These are phyloP conservation scores for Penicillium flavigenum DNA, from an alignment of 495 filamentous ascomycete genomes.

Conservation along the genomic window DNA sequence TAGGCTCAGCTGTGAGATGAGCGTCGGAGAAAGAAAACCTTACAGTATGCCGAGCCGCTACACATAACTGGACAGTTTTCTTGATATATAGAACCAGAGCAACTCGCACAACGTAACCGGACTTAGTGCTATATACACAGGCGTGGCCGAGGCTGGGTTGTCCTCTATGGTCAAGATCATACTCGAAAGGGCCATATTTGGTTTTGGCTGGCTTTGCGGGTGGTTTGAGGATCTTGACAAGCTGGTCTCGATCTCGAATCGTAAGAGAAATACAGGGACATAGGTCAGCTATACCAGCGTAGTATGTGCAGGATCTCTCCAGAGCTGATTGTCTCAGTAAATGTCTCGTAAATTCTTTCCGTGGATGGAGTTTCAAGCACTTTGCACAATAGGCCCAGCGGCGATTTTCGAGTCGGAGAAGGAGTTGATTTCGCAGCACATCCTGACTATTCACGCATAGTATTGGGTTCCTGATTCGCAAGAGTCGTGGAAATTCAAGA, in stretches of 20 bases:
- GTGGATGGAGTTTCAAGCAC: slow-evolving; percentile 24
- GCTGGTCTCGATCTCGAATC: no score
- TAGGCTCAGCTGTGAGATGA: no score
- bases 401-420: slow-evolving; percentile 22
- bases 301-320: slow-evolving; percentile 11
- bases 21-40: no score
- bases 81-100: no score
- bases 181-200: slow-evolving; percentile 9
- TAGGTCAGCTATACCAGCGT: slow-evolving; percentile 20
- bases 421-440: slow-evolving; percentile 19
- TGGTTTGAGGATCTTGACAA: neutral
- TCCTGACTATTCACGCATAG: slow-evolving; percentile 17
- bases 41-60: no score
- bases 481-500: slow-evolving; percentile 18
- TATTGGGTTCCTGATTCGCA: slow-evolving; percentile 12
- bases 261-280: slow-evolving; percentile 9
- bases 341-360: slow-evolving; percentile 16
- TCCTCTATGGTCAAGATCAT: no score
- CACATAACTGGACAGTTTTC: no score
- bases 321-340: slow-evolving; percentile 4
- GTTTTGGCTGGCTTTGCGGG: neutral
- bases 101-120: no score
- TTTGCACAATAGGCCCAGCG: slow-evolving; percentile 19
- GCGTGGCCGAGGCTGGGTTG: no score
- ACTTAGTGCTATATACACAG: no score